Evolutionary conservation across 1,139 yeast species (phyloP), one percentile per base, ranked within the genome.

Genomic region (Saccharomyces hybrid): DNA sequence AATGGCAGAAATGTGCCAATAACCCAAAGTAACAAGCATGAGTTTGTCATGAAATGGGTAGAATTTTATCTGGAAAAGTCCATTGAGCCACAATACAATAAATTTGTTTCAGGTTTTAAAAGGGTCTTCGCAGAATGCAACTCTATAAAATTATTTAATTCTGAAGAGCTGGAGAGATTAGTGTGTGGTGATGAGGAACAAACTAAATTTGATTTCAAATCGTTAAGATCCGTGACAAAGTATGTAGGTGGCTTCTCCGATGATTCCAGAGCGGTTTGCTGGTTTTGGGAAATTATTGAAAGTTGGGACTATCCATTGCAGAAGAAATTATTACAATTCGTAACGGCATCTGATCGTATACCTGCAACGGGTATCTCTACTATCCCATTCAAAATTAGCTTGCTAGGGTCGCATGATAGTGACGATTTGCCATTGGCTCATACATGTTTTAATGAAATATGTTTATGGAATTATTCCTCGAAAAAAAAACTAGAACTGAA

Each of bases 341-440:
- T 91, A 5, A 90, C 97, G 0, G 97, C 98, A 0, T 84, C 96
- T 1, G 97, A 90, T 65, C 74, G 97, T 50, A 78, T 93, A 11
- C 98, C 98, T 0, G 96, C 97, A 0, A 88, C 96, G 0, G 99
- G 98, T 0, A 76, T 88, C 23, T 83, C 84, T 49, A 84, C 87
- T 54, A 72, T 91, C 72, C 77, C 77, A 47, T 85, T 91, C 64
- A 84, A 84, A 59, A 80, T 88, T 50, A 78, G 83, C 44, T 73
- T 78, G 53, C 62, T 82, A 8, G 84, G 85, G 2, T 34, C 59
- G 3, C 53, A 54, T 26, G 75, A 72, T 2, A 68, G 75, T 52
- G 73, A 78, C 4, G 73, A 85, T 52, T 72, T 90, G 30, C 98
- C 98, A 0, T 73, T 85, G 9, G 91, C 97, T 0, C 98, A 91